Evolutionary conservation across 2,329 filamentous ascomycete genomes (phyloP).

Genomic region (Colletotrichum spaethianum): DNA sequence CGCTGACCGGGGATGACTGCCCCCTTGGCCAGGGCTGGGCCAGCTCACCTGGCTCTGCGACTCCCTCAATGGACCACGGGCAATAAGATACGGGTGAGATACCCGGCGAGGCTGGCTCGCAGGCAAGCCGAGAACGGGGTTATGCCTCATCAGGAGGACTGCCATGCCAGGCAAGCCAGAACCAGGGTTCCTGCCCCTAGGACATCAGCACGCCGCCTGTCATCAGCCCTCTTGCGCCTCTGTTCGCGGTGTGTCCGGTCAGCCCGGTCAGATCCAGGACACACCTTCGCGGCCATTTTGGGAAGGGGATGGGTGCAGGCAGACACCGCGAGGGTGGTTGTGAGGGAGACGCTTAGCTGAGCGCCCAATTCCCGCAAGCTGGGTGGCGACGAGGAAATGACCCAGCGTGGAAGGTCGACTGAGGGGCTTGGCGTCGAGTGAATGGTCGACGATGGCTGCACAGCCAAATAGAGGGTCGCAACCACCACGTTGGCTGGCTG

Average conservation of each 20-base stretch:
- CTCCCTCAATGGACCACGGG: not conserved
- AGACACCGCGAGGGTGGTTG: not conserved
- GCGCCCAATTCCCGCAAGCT: conserved; percentile 16
- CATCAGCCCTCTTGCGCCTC: conserved; percentile 20
- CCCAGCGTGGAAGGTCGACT: not conserved
- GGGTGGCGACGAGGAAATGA: conserved; percentile 6
- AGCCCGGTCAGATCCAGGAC: conserved; percentile 28
- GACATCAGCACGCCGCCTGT: conserved; percentile 1
- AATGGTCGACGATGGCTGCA: conserved; percentile 19
- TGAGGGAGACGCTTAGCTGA: not conserved
- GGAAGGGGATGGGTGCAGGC: conserved; percentile 4
- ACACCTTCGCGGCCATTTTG: conserved; percentile 9
- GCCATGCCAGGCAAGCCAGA: conserved; percentile 5
- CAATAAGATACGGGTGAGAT: not conserved
- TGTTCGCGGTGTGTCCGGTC: conserved; percentile 22
- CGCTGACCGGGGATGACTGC: conserved; percentile 5
- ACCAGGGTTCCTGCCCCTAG: not conserved
- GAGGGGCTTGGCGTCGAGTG: conserved; percentile 18
- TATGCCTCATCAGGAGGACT: conserved; percentile 8
- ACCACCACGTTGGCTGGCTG: conserved; percentile 12
- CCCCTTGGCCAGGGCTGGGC: conserved; percentile 14
- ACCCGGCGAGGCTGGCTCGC: conserved; percentile 11
- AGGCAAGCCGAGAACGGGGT: not conserved
- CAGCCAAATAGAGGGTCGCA: conserved; percentile 5
- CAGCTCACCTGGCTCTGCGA: not conserved